Evolutionary conservation across 2,329 filamentous ascomycete species (phyloP).

Genomic region (Stachybotrys elegans): DNA sequence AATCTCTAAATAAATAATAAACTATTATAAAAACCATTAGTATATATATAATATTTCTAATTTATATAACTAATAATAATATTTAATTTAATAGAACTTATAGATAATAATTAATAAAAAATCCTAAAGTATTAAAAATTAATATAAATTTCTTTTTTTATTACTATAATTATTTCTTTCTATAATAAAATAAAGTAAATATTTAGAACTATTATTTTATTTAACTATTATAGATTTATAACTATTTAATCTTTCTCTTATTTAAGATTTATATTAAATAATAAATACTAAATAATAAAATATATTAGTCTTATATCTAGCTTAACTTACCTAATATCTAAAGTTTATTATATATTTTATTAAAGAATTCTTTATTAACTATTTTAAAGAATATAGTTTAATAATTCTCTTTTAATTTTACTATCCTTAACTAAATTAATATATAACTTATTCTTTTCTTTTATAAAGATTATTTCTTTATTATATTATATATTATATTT

Average conservation of each 20-base stretch:
- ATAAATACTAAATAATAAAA: constrained; percentile 1
- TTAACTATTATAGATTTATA: constrained; percentile 1
- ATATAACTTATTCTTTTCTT: background rate
- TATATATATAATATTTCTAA: background rate
- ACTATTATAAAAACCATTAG: too few species aligned
- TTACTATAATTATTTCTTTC: background rate
- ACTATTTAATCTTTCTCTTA: background rate
- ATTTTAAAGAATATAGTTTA: background rate
- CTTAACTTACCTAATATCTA: background rate
- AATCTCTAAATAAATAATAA: too few species aligned
- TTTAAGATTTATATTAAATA: background rate
- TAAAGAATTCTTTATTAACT: background rate
- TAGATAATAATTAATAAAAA: background rate
- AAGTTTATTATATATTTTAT: background rate
- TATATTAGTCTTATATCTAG: background rate
- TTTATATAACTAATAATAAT: background rate
- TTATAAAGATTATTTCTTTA: background rate
- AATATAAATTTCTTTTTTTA: background rate
- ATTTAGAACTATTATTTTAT: constrained; percentile 1
- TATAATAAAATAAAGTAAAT: background rate
- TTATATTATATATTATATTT: constrained; percentile 3
- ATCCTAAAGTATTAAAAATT: background rate
- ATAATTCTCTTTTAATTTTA: background rate
- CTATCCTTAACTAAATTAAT: background rate
- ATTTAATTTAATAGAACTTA: background rate